Conservation (phyloP, 129 eudicot genomes). For the Silybum marianum region DNA sequence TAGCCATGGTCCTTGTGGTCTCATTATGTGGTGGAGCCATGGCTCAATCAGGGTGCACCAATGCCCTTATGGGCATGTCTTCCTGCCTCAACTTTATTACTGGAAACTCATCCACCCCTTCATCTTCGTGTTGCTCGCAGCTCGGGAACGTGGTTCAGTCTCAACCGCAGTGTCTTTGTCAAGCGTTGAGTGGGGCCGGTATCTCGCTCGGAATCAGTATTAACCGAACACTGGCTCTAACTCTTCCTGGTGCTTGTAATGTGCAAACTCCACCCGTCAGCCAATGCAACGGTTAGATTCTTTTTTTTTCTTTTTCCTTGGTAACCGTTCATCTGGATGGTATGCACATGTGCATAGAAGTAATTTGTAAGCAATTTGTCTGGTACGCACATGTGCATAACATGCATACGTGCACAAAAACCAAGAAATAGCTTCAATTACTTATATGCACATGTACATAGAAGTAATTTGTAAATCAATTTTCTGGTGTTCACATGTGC, state of each 20-base stretch:
- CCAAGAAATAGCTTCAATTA: too few relatives aligned
- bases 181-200: conserved; percentile 42
- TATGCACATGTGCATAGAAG: too few relatives aligned
- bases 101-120: conserved; percentile 72
- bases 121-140: conserved; percentile 76
- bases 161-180: conserved; percentile 76
- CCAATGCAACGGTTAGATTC: conserved; percentile 55
- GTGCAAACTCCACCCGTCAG: conserved; percentile 70
- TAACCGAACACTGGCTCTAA: conserved; percentile 59
- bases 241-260: conserved; percentile 64
- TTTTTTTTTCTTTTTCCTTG: too few relatives aligned
- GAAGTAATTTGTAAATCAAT: too few relatives aligned
- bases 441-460: too few relatives aligned
- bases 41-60: conserved; percentile 83
- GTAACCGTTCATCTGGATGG: too few relatives aligned
- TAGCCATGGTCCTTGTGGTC: conserved; percentile 41
- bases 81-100: conserved; percentile 65
- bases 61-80: conserved; percentile 58
- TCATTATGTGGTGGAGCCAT: conserved; percentile 42
- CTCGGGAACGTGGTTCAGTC: conserved; percentile 58
- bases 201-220: conserved; percentile 52
- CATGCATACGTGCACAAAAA: too few relatives aligned
- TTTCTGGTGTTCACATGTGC: too few relatives aligned
- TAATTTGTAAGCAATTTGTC: too few relatives aligned
- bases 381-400: too few relatives aligned